Conservation (phyloP, 2,329 filamentous ascomycete species). For the Dothistroma septosporum region DNA sequence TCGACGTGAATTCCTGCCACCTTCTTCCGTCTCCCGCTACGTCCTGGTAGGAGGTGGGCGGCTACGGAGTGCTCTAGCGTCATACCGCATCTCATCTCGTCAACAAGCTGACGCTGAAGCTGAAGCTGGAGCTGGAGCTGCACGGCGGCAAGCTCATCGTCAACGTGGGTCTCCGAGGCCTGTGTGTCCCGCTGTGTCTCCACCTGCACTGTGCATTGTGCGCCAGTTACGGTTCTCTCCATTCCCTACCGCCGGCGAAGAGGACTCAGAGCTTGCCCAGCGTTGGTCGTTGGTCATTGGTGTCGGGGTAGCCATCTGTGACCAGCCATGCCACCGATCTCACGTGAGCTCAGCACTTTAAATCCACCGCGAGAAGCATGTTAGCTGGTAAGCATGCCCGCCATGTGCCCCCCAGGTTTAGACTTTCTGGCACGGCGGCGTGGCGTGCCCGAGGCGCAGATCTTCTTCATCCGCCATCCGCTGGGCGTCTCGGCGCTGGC, state of each 20-base stretch:
- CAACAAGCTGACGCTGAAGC: no score
- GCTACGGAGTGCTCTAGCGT: background rate
- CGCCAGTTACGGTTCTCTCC: background rate
- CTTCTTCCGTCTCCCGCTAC: background rate
- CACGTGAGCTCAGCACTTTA: background rate
- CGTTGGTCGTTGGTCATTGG: background rate
- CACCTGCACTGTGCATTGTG: background rate
- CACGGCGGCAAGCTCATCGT: background rate
- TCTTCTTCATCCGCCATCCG: constrained; percentile 9
- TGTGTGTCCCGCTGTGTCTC: background rate
- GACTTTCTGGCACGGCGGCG: constrained; percentile 2
- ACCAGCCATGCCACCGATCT: background rate
- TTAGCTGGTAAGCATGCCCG: constrained; percentile 4
- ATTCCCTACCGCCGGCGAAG: background rate
- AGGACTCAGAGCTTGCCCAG: background rate
- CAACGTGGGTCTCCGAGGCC: background rate
- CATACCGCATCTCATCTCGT: background rate
- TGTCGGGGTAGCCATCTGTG: constrained; percentile 1
- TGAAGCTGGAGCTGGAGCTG: no score
- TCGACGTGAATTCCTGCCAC: background rate
- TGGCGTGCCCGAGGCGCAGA: constrained; percentile 14
- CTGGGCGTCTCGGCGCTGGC: constrained; percentile 7
- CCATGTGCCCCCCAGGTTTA: constrained; percentile 16
- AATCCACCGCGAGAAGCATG: background rate
- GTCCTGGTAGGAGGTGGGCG: no score